Conservation (phyloP, 371 early-diverging fungal genomes). For the Mortierella sp. region DNA sequence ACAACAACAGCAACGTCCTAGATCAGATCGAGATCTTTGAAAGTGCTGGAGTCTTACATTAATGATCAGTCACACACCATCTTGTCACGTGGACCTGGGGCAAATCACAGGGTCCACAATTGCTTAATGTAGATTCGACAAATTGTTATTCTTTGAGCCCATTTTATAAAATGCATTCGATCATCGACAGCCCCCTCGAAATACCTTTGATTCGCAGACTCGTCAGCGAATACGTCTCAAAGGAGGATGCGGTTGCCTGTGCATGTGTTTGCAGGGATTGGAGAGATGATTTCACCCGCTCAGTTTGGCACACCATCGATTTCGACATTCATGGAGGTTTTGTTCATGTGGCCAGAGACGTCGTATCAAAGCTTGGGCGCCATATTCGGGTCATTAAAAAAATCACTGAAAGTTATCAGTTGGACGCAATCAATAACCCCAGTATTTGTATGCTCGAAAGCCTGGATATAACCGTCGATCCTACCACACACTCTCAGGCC, state of each 20-base stretch:
- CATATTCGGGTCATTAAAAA: conserved; percentile 8
- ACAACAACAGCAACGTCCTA: too few relatives aligned
- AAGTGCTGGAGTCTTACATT: too few relatives aligned
- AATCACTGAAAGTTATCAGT: not conserved
- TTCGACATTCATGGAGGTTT: not conserved
- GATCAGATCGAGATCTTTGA: too few relatives aligned
- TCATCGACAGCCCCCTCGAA: conserved; percentile 4
- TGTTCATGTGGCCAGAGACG: too few relatives aligned
- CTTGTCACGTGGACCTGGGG: too few relatives aligned
- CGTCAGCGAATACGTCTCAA: not conserved
- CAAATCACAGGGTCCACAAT: too few relatives aligned
- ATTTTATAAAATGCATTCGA: too few relatives aligned
- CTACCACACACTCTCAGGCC: not conserved
- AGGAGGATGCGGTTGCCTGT: not conserved
- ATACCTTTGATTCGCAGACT: not conserved
- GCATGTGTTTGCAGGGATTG: conserved; percentile 9
- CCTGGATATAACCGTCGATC: too few relatives aligned
- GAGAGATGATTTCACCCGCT: not conserved
- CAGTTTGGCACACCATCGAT: conserved; percentile 24
- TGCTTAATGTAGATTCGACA: too few relatives aligned
- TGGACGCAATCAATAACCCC: not conserved
- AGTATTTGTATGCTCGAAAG: too few relatives aligned
- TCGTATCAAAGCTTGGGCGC: not conserved
- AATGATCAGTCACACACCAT: too few relatives aligned
- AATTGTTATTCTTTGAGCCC: too few relatives aligned